Evolutionary conservation across 202 grass and related monocot genomes (phyloP), one percentile per base, ranked within the genome.

Genomic region (Brachypodium distachyon): DNA sequence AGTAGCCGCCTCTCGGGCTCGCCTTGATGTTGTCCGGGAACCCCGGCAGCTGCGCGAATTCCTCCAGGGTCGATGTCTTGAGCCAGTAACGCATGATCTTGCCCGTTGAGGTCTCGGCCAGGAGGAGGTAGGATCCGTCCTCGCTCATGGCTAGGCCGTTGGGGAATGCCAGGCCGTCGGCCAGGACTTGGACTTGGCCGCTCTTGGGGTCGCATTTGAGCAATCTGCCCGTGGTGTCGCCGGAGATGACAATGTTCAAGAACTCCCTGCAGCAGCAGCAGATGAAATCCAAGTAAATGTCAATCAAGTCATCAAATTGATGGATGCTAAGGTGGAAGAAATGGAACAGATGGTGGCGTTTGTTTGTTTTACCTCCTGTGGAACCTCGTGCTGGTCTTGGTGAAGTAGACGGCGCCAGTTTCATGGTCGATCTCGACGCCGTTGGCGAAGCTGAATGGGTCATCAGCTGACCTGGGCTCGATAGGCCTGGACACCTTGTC

Each of bases 1-100:
- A 97, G 14, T 90, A 94, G 1, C 95, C 95, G 17, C 95, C 89
- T 61, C 87, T 84, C 2, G 89, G 87, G 65, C 86, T 92, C 73
- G 43, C 62, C 80, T 88, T 88, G 62, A 94, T 90, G 77, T 97
- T 97, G 17, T 97, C 95, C 0, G 89, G 91, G 16, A 86, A 98
- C 27, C 87, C 75, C 0, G 70, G 18, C 4, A 95, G 77, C 21
- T 51, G 69, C 5, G 23, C 70, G 1, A 92, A 63, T 19, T 90
- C 69, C 6, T 98, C 85, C 0, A 89, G 12, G 0, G 31, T 69
- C 4, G 57, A 18, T 1, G 82, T 65, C 52, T 69, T 77, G 42
- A 92, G 67, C 91, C 89, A 83, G 11, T 90, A 95, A 22, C 67
- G 69, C 0, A 86, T 46, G 19, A 98, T 77, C 36, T 69, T 81